A percentile compares a stretch with the other conserved stretches of the same genome.
These are phyloP conservation scores for Aspergillus campestris DNA, from an alignment of 495 filamentous ascomycete species.

Conservation along the genomic window DNA sequence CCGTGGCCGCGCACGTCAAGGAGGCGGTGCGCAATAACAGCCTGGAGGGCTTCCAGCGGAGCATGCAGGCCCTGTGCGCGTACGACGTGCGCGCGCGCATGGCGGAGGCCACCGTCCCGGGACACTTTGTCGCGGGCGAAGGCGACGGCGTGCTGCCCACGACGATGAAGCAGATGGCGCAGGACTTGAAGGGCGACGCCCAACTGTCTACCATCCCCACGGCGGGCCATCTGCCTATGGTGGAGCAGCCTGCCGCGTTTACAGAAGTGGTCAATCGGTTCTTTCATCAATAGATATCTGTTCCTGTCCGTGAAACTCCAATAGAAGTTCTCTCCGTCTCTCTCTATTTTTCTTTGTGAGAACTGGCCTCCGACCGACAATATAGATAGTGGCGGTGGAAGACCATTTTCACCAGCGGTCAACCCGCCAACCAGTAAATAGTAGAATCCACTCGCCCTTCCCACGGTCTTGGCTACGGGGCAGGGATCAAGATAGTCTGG, in stretches of 20 bases:
- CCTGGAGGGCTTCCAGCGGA: conserved; percentile 59
- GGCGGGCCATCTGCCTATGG: conserved; percentile 78
- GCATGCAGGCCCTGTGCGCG: conserved; percentile 63
- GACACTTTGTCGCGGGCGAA: conserved; percentile 59
- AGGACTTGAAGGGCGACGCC: conserved; percentile 42
- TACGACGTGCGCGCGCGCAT: conserved; percentile 64
- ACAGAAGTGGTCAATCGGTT: conserved; percentile 51
- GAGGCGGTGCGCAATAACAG: conserved; percentile 55
- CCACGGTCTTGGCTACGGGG: too few species aligned
- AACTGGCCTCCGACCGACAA: too few species aligned
- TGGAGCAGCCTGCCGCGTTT: conserved; percentile 60
- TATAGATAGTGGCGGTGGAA: too few species aligned
- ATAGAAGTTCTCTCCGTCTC: too few species aligned
- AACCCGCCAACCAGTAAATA: too few species aligned
- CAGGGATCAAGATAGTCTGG: too few species aligned
- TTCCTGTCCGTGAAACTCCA: too few species aligned
- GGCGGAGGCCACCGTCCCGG: conserved; percentile 48
- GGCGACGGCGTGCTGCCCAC: conserved; percentile 66
- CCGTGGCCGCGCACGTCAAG: conserved; percentile 43
- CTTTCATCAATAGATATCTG: conserved; percentile 20
- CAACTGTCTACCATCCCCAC: conserved; percentile 52
- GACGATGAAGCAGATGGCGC: conserved; percentile 67
- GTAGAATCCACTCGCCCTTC: too few species aligned
- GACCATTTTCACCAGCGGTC: too few species aligned
- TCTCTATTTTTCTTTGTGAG: too few species aligned